A percentile compares a stretch with the other conserved stretches of the same genome.
These are phyloP conservation scores for Fusarium lyarnte DNA, from an alignment of 2,329 filamentous ascomycete genomes.

Conservation along the genomic window DNA sequence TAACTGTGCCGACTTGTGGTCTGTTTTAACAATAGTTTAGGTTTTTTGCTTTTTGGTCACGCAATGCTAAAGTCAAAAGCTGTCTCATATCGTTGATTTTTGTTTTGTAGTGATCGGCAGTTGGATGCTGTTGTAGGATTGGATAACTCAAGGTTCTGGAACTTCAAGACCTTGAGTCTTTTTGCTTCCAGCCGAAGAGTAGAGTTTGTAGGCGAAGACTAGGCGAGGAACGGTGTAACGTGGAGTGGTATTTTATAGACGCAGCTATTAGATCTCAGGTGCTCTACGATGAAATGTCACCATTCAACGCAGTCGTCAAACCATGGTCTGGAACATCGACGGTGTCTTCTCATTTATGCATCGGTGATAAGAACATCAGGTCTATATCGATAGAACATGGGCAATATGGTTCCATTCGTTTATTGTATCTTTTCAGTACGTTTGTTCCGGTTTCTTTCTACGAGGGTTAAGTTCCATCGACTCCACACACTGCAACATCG, in stretches of 20 bases:
- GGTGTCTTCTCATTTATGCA: background rate
- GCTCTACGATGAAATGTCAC: background rate
- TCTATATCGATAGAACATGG: background rate
- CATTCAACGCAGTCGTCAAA: background rate
- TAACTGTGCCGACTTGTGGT: background rate
- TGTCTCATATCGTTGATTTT: background rate
- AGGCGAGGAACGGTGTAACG: background rate
- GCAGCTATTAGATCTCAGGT: background rate
- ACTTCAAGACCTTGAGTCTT: background rate
- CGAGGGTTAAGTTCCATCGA: background rate
- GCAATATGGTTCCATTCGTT: background rate
- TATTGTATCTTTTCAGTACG: accelerated
- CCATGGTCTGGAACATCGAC: background rate
- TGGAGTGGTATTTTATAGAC: background rate
- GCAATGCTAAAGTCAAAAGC: background rate
- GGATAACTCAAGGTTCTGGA: background rate
- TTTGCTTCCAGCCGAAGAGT: background rate
- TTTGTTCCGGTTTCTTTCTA: background rate
- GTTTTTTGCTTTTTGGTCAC: background rate
- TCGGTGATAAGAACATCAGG: accelerated
- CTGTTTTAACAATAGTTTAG: background rate
- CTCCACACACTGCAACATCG: background rate
- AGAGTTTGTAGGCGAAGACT: background rate
- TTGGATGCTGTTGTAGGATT: background rate
- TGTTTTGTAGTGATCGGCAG: background rate